Evolutionary conservation across 768 basidiomycete species (phyloP), one percentile per base, ranked within the genome.

Genomic region (Lentinus tigrinus): DNA sequence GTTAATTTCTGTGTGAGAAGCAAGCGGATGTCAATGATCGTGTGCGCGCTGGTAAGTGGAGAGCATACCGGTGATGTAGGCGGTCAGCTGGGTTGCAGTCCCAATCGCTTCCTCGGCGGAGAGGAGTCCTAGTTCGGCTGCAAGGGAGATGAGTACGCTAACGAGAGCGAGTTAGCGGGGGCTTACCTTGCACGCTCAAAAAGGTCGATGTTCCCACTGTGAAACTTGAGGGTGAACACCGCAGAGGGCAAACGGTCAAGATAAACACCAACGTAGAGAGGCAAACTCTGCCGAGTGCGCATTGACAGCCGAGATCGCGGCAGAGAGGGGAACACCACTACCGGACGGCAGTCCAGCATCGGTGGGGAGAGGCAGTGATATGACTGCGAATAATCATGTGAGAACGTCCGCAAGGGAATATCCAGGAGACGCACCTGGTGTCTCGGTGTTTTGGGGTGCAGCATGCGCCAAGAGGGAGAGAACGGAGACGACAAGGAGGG

Each of bases 171-270:
- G 6, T 37, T 10, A 31, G 21, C 7, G 39, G 24, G 4, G 13
- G 21, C 24, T 13, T 23, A 58, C 57, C 57, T 53, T 53, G 37
- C 14, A 42, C 34, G 16, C 40, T 10, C 16, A 52, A 27, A 3
- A 47, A 40, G 11, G 51, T 38, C 26, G 36, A n/a, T 10, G 51
- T 58, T 8, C 57, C 57, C 43, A 58, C 57, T 58, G 27, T 7
- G 8, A n/a, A 31, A n/a, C 5, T 13, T 9, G 3, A 21, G 4
- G 13, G 26, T 23, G 17, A 17, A 31, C 19, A 31, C 11, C 31
- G 31, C 13, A 21, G 7, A 46, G 14, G 10, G 31, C 10, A 8
- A 3, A 21, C 9, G n/a, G 23, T 13, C 14, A 17, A 27, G 16
- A 7, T 5, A n/a, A n/a, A 11, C 16, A 39, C 52, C 6, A 21